Percentiles rank a stretch among this genome's conserved stretches.
These are phyloP conservation scores for Colletotrichum agaves DNA, from an alignment of 2,329 filamentous ascomycete species.

Conservation along the genomic window DNA sequence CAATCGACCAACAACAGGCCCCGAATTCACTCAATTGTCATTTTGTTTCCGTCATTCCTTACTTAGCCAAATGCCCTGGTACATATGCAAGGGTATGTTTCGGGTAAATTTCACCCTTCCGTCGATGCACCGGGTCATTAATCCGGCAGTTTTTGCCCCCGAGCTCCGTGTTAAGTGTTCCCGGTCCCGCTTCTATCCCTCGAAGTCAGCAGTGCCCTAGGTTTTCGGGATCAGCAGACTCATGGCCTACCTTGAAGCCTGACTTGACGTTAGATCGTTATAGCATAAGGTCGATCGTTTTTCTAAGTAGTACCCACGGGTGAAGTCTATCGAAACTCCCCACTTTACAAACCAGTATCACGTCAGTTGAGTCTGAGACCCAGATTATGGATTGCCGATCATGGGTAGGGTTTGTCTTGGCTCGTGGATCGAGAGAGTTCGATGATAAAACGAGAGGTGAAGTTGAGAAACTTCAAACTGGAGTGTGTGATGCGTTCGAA, in stretches of 20 bases:
- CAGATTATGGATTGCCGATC: too few species aligned
- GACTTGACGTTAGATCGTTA: not conserved
- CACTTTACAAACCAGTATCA: too few species aligned
- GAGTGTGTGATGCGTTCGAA: too few species aligned
- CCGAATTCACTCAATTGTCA: not conserved
- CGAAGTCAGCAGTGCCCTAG: not conserved
- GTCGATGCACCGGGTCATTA: not conserved
- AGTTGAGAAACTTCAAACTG: too few species aligned
- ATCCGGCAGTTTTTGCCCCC: conserved; percentile 15
- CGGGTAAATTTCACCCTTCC: conserved; percentile 10
- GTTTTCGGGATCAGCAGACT: not conserved
- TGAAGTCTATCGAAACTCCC: too few species aligned
- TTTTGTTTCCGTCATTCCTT: not conserved
- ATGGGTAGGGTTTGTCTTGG: too few species aligned
- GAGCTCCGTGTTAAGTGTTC: conserved; percentile 14
- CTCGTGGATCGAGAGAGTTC: too few species aligned
- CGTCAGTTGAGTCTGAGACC: too few species aligned
- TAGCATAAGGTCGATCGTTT: too few species aligned
- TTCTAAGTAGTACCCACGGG: too few species aligned
- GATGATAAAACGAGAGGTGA: too few species aligned
- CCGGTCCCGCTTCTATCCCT: conserved; percentile 9
- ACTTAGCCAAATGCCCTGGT: too few species aligned
- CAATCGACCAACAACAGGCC: not conserved
- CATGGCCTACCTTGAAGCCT: not conserved
- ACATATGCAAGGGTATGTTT: not conserved